Conservation (phyloP, 495 filamentous ascomycete species). For the Collariella sp. region DNA sequence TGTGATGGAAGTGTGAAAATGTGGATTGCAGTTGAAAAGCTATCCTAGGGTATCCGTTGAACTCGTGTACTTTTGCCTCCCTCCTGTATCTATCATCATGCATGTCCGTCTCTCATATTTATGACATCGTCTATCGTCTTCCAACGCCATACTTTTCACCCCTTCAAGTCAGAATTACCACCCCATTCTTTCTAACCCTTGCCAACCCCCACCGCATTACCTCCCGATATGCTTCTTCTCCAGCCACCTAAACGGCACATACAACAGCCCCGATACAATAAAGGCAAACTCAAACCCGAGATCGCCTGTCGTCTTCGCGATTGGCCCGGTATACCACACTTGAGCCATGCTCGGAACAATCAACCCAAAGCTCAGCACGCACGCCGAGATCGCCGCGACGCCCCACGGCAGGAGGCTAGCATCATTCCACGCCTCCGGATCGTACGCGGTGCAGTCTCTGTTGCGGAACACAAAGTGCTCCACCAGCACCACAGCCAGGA, state of each 20-base stretch:
- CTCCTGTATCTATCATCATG: not conserved
- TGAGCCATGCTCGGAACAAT: conserved; percentile 49
- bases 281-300: conserved; percentile 53
- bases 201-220: not conserved
- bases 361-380: conserved; percentile 34
- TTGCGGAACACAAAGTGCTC: conserved; percentile 43
- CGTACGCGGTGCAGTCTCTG: conserved; percentile 31
- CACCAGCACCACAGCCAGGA: conserved; percentile 39
- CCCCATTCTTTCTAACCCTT: not conserved
- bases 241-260: conserved; percentile 35
- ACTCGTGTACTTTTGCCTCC: not conserved
- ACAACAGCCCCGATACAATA: conserved; percentile 39
- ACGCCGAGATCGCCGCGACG: conserved; percentile 36
- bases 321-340: conserved; percentile 47
- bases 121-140: not conserved
- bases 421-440: conserved; percentile 41
- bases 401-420: conserved; percentile 39
- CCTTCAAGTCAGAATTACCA: not conserved
- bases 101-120: not conserved
- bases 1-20: not conserved
- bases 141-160: not conserved
- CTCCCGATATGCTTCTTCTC: conserved; percentile 29
- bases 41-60: conserved; percentile 4
- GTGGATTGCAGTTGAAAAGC: not conserved
- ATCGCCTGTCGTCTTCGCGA: conserved; percentile 47